Base-by-base conservation (phyloP, 768 basidiomycete species). In the Kwoniella sp. region DNA sequence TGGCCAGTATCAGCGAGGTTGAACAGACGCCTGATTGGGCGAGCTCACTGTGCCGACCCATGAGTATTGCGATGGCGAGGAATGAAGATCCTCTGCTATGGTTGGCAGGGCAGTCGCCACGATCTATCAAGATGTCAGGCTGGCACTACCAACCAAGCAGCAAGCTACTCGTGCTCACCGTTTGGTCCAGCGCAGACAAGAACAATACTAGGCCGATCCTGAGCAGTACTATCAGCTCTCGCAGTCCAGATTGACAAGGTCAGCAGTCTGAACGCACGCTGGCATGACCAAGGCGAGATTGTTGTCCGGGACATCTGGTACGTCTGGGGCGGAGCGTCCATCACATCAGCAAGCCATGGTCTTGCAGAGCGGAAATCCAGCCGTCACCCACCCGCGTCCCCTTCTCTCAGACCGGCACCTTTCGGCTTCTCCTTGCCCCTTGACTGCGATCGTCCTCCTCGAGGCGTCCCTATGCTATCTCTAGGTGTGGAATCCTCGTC, bases 11-110 rank as follows among this genome's bases (percentile, higher is more conserved):
- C 8, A 50, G 38, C 26, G 5, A 12, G 5, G 10, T 5, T 38
- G 5, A 9, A 1, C 14, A 6, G 22, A 36, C 5, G 19, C 37
- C 9, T 20, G 19, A 38, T 38, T 43, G 41, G 28, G 27, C 8
- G 9, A n/a, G 53, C 57, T 25, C 44, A 63, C 63, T 9, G 67
- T 66, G 23, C 65, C 70, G 41, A 72, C 62, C 70, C 70, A 72
- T 3, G 55, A 56, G 34, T 70, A 72, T 28, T 67, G 53, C 19
- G 69, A 68, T 1, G 69, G 63, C 3, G 62, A 51, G 2, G 67
- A 63, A 33, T 61, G 33, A 5, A 71, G 56, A 14, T 71, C 59
- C 27, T 59, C 54, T 11, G 67, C 64, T 11, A 69, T 69, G 2
- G 63, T 66, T 6, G 67, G 67, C 22, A 69, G 48, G 15, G 65